Base-by-base conservation (phyloP, 768 basidiomycete genomes). In the Lyophyllum atratum region DNA sequence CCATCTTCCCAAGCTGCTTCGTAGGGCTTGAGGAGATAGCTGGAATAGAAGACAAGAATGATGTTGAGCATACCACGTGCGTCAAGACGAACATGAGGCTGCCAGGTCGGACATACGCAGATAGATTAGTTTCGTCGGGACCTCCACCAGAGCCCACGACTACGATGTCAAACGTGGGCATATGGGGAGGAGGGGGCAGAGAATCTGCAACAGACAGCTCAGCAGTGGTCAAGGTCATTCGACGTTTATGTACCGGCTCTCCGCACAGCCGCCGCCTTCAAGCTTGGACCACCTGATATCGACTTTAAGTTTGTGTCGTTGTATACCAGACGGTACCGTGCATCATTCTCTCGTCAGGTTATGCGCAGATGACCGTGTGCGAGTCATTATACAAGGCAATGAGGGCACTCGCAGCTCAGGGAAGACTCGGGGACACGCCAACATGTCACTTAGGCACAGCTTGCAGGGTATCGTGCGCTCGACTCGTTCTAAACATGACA, bases 101-200 rank as follows among this genome's bases (percentile, higher is more conserved):
- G 54, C 49, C 40, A 50, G 58, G 52, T 40, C 39, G 12, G 44
- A 80, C 87, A 62, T 69, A 93, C 94, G 85, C 89, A 25, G 91
- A 92, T 60, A 97, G 73, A 74, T 98, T 92, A 22, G 87, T 89
- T 72, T 98, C 95, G 64, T 88, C 82, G 8, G 93, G 93, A 48
- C 95, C 95, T 44, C 95, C 95, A 55, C 94, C 93, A 63, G 85
- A 84, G 47, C 77, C 95, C 34, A 93, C 85, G 62, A 90, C 88
- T 57, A 93, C 74, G 62, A 93, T 66, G 69, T 92, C 86, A 69
- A 93, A 93, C 64, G 75, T 72, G 26, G 76, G 70, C 68, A 81
- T 76, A 22, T 58, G 55, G 48, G 42, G 54, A 54, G 40, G 53
- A 45, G 45, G 50, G 9, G 49, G 54, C 21, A 10, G 45, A 40